Base-by-base conservation (phyloP, 2,329 filamentous ascomycete genomes). In the Colletotrichum spaethianum region DNA sequence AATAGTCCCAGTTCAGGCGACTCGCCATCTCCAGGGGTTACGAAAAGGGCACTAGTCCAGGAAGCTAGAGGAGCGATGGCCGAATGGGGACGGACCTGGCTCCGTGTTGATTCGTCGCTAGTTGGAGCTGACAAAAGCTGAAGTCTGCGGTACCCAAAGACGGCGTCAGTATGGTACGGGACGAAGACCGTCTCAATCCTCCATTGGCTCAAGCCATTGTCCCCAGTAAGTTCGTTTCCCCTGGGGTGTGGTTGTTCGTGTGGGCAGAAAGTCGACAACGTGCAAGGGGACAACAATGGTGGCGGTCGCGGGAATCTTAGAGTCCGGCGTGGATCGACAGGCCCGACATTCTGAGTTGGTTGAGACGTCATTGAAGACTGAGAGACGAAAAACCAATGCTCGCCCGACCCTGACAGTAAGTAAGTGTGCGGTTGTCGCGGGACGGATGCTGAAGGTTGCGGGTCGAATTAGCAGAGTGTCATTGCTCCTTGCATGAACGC, bases 61-160 rank as follows among this genome's bases (percentile, higher is more conserved):
- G 20, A 36, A 59, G 60, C 65, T 69, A 60, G 65, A 63, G 59
- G 55, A 53, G 46, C 46, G 44, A 55, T 66, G 52, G 52, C 69
- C 69, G 53, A 69, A 72, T 69, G 20, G 65, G 59, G 59, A 69
- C 70, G 70, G 70, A 69, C 59, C 59, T 72, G 59, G 65, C 66
- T 72, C 70, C 70, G 70, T 48, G 38, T 12, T 60, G 60, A 69
- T 72, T 59, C 36, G 59, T 53, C 20, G 26, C 36, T 20, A 20
- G 23, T 14, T 60, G 36, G 44, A 72, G 44, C 50, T 57, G 65
- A 68, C 44, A 56, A 68, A 72, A 53, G 63, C 36, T 46, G 57
- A 68, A 67, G 59, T 69, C 40, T 42, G 65, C 40, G 50, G 46
- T 38, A 56, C 62, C 46, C 48, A 42, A 42, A 42, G 48, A 40